Percentiles rank a stretch among this genome's conserved stretches.
Conservation (phyloP, 768 basidiomycete species). For the Solioccasus polychromus region DNA sequence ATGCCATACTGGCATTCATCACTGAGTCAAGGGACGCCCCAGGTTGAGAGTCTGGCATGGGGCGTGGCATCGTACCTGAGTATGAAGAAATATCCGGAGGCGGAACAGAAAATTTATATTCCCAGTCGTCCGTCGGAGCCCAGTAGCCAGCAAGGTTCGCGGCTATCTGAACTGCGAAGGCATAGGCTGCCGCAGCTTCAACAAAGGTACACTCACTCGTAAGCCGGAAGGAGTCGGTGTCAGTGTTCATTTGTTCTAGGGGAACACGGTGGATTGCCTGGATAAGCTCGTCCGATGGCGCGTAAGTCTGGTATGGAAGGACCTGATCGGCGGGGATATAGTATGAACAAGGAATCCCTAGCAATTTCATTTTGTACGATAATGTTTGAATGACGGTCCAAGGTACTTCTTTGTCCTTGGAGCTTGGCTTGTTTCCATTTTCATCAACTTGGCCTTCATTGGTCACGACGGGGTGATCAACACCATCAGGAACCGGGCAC, state of each 20-base stretch:
- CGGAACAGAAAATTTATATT: conserved; percentile 49
- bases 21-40: conserved; percentile 39
- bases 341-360: conserved; percentile 52
- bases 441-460: conserved; percentile 11
- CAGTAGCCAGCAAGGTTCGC: conserved; percentile 61
- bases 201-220: conserved; percentile 34
- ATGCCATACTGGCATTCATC: conserved; percentile 44
- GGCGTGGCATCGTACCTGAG: not conserved
- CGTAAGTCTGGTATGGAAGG: conserved; percentile 73
- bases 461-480: not conserved
- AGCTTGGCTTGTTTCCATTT: conserved; percentile 9
- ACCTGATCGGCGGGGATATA: conserved; percentile 54
- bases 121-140: conserved; percentile 73
- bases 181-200: conserved; percentile 60
- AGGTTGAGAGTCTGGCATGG: conserved; percentile 5
- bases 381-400: conserved; percentile 64
- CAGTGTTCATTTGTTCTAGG: conserved; percentile 41
- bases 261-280: conserved; percentile 45
- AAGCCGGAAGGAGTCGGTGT: conserved; percentile 54
- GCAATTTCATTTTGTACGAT: conserved; percentile 64
- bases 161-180: conserved; percentile 70
- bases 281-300: conserved; percentile 52
- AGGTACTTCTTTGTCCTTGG: conserved; percentile 30
- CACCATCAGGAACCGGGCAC: conserved; percentile 11
- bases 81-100: conserved; percentile 17